Evolutionary conservation across 2,329 filamentous ascomycete genomes (phyloP), one percentile per base, ranked within the genome.

Genomic region (Biscogniauxia marginata): DNA sequence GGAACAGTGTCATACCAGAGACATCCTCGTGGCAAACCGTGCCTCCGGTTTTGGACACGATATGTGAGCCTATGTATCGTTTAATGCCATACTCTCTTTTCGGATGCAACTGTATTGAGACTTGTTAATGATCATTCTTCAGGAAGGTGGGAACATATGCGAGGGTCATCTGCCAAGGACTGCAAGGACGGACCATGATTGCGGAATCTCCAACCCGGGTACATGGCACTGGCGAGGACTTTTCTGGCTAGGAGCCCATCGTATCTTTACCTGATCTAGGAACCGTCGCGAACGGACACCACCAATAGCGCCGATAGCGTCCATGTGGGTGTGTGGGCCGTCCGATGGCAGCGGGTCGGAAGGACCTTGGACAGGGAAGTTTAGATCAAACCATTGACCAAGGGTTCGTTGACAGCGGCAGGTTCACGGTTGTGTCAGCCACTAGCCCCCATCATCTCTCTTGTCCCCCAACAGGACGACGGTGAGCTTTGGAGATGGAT

Each of bases 251-350:
- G 49, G 55, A 44, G 45, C 46, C 52, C 54, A 57, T 54, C 51
- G 46, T 34, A 56, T 54, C 65, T 62, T 69, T 65, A 50, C 66
- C 63, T 45, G 44, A 63, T 70, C 52, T 52, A 67, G 68, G 55
- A 64, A 68, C 63, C 63, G 63, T 70, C 66, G 65, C 66, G 66
- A 71, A 63, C 65, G 57, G 53, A 64, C 51, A 52, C 11, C 52
- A 50, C 50, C 52, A 52, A 53, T 56, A 49, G 45, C 53, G 55
- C 50, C 57, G 59, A 55, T 53, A 49, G 20, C 20, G 44, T 22
- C 51, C 51, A 52, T 61, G 56, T 56, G 56, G 62, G 56, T 49
- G 50, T 52, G 57, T 61, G 57, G 60, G 56, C 49, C 47, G 53
- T 55, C 49, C 55, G 56, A 64, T 63, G 61, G 57, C 52, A 61